phyloP scores from a whole-genome alignment of 306 rosid species.

The Castanea sativa region DNA sequence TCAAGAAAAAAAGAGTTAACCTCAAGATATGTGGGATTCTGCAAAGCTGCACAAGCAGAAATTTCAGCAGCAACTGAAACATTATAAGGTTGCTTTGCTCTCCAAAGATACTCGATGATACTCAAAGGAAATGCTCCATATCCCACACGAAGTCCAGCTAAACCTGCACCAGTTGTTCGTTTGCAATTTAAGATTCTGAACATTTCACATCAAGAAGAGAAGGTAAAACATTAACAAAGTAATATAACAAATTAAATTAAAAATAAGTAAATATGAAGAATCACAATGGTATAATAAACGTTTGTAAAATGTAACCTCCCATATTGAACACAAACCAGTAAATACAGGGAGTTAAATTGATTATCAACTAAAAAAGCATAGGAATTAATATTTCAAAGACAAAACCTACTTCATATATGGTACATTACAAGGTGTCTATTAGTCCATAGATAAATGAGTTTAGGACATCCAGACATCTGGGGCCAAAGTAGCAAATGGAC shows the following conservation, averaged over 20 bases:
- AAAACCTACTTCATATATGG: not conserved
- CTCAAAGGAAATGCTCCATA: slow-evolving; percentile 95
- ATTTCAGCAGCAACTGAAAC: slow-evolving; percentile 97
- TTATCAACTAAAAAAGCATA: not conserved
- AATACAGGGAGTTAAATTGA: not conserved
- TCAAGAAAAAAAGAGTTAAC: slow-evolving; percentile 22
- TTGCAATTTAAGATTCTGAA: slow-evolving; percentile 1
- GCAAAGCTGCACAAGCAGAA: slow-evolving; percentile 89
- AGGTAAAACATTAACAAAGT: not conserved
- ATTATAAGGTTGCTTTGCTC: slow-evolving; percentile 97
- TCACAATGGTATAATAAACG: not conserved
- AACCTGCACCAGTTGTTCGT: slow-evolving; percentile 53
- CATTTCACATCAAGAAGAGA: slow-evolving; percentile 9
- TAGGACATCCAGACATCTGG: not conserved
- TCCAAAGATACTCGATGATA: slow-evolving; percentile 87
- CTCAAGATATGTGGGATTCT: slow-evolving; percentile 85
- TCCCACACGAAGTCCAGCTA: slow-evolving; percentile 98
- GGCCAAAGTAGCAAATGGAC: not conserved
- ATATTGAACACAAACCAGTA: not conserved
- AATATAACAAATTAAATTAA: not conserved
- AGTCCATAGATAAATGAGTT: not conserved
- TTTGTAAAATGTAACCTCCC: not conserved
- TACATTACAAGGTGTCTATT: not conserved
- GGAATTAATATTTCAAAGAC: not conserved
- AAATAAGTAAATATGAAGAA: not conserved